These are phyloP conservation scores for Begonia masoniana DNA, from an alignment of 306 rosid species.

Conservation along the genomic window DNA sequence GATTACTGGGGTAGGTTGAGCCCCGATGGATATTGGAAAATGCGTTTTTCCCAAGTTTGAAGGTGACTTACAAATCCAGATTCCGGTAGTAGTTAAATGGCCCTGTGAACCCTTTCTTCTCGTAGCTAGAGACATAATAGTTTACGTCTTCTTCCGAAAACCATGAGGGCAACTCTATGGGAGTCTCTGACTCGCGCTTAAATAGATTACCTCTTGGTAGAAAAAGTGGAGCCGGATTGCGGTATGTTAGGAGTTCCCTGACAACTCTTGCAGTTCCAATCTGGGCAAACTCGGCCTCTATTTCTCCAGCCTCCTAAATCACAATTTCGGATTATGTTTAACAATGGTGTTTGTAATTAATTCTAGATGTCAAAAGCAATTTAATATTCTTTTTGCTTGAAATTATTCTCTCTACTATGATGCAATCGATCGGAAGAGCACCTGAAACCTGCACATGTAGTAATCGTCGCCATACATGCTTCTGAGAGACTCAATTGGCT, in stretches of 20 bases:
- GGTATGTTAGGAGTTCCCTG: constrained; percentile 42
- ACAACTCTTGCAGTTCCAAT: constrained; percentile 48
- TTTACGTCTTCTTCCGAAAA: constrained; percentile 49
- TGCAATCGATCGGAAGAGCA: not conserved
- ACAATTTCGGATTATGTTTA: not conserved
- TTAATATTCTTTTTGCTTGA: not conserved
- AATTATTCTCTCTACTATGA: too few species aligned
- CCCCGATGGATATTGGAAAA: too few species aligned
- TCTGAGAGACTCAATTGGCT: constrained; percentile 28
- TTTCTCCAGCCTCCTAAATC: constrained; percentile 51
- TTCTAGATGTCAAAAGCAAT: too few species aligned
- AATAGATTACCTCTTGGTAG: constrained; percentile 44
- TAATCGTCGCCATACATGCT: constrained; percentile 46
- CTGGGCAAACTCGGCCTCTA: constrained; percentile 62
- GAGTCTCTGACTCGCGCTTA: constrained; percentile 29
- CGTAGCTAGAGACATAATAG: constrained; percentile 38
- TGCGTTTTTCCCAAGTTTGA: not conserved
- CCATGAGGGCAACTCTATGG: constrained; percentile 53
- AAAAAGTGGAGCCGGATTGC: constrained; percentile 44
- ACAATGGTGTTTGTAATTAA: too few species aligned
- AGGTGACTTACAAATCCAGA: constrained; percentile 37
- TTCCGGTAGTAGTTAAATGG: constrained; percentile 58
- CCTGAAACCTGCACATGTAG: constrained; percentile 74
- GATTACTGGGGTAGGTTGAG: too few species aligned
- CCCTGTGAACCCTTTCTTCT: constrained; percentile 59